Evolutionary conservation across 2,329 filamentous ascomycete genomes (phyloP).

Genomic region (Botrytis porri): DNA sequence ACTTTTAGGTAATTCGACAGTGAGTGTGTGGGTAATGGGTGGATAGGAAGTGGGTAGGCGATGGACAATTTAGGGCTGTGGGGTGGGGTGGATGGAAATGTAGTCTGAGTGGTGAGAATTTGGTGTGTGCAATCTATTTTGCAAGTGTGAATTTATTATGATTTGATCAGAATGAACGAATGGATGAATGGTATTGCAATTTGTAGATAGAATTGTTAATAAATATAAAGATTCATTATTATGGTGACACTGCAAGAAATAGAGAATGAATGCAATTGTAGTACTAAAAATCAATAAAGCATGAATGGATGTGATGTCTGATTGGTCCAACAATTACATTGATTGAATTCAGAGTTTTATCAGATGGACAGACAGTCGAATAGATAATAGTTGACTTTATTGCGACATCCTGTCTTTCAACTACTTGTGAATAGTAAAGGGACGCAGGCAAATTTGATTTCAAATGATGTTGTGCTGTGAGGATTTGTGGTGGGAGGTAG

Average conservation of each 20-base stretch:
- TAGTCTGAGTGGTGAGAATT: conserved; percentile 1
- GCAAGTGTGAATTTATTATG: neutral
- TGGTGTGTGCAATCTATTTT: neutral
- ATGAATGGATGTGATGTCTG: neutral
- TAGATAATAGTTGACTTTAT: neutral
- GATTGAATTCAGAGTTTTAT: neutral
- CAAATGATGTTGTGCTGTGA: neutral
- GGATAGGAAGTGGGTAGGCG: neutral
- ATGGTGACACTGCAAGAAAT: fast-evolving
- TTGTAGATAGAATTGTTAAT: neutral
- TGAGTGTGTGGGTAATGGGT: neutral
- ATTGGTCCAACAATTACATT: neutral
- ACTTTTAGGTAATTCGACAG: neutral
- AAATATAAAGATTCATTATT: neutral
- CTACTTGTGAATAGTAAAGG: neutral
- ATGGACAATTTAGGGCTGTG: conserved; percentile 5
- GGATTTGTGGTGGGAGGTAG: neutral
- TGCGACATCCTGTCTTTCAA: neutral
- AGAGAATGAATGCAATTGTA: too few species aligned
- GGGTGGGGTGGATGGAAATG: neutral
- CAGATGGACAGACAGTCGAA: neutral
- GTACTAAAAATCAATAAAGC: too few species aligned
- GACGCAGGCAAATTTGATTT: neutral
- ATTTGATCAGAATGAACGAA: neutral
- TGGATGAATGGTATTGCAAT: neutral